Evolutionary conservation across 768 basidiomycete genomes (phyloP).

Genomic region (Mycena pura): DNA sequence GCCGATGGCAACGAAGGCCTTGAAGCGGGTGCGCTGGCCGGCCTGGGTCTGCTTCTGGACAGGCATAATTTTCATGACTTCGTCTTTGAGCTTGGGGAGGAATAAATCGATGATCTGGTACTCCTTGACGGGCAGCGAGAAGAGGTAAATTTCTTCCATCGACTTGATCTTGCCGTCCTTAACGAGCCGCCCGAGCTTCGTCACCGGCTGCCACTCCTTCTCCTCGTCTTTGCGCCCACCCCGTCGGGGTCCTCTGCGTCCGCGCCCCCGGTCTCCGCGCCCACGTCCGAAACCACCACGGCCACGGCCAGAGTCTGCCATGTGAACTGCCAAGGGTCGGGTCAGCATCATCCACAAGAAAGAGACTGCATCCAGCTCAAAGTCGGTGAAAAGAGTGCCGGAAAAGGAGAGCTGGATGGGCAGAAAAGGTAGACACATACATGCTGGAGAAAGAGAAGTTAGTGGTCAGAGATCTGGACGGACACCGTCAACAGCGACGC

Average conservation of each 20-base stretch:
- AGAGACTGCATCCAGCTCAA: conserved; percentile 57
- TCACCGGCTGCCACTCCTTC: conserved; percentile 99
- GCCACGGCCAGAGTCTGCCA: conserved; percentile 83
- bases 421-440: background rate
- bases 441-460: background rate
- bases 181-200: conserved; percentile 98
- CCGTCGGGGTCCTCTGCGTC: conserved; percentile 89
- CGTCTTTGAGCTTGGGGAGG: conserved; percentile 99
- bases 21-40: conserved; percentile 99
- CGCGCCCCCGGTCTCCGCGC: conserved; percentile 90
- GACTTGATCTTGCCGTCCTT: conserved; percentile 99
- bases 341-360: conserved; percentile 47
- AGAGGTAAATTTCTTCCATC: conserved; percentile 99
- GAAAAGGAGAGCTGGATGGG: background rate
- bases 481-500: too few species aligned
- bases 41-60: conserved; percentile 99
- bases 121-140: conserved; percentile 99
- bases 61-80: conserved; percentile 99
- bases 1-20: conserved; percentile 99
- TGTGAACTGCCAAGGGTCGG: conserved; percentile 43
- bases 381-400: background rate
- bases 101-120: conserved; percentile 99
- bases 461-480: too few species aligned
- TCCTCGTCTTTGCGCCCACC: conserved; percentile 99
- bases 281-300: conserved; percentile 85